These are phyloP conservation scores for Suhomyces faveliae DNA, from an alignment of 805 yeast genomes.

Conservation along the genomic window DNA sequence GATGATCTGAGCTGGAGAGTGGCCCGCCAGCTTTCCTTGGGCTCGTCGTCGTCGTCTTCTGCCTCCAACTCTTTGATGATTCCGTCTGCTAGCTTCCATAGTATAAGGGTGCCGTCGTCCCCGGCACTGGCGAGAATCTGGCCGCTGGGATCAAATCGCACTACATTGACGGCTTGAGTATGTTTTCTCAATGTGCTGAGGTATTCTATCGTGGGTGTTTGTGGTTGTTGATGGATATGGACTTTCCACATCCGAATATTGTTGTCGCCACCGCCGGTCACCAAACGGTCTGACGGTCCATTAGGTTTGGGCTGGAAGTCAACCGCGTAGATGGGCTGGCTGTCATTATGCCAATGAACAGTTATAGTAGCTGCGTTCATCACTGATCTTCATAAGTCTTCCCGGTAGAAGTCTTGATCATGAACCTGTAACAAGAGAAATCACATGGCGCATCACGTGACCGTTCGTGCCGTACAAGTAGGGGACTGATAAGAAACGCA, in stretches of 20 bases:
- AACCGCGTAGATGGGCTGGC: slow-evolving; percentile 69
- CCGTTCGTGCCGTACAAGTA: neutral
- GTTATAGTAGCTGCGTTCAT: slow-evolving; percentile 50
- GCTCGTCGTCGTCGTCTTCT: slow-evolving; percentile 47
- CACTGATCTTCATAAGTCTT: no score
- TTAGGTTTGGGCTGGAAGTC: slow-evolving; percentile 52
- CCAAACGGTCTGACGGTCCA: slow-evolving; percentile 48
- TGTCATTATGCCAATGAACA: slow-evolving; percentile 73
- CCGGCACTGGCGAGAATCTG: slow-evolving; percentile 82
- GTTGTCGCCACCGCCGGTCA: slow-evolving; percentile 94
- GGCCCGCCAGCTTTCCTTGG: slow-evolving; percentile 72
- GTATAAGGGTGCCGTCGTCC: slow-evolving; percentile 85
- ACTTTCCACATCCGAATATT: slow-evolving; percentile 65
- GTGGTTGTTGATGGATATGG: slow-evolving; percentile 5
- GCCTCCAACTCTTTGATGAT: slow-evolving; percentile 60
- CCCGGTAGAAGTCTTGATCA: no score
- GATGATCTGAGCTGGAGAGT: slow-evolving; percentile 56
- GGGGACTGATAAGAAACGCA: neutral
- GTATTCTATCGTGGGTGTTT: slow-evolving; percentile 54
- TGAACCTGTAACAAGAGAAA: neutral
- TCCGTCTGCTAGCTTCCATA: slow-evolving; percentile 67
- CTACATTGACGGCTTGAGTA: slow-evolving; percentile 92
- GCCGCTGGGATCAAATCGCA: slow-evolving; percentile 74
- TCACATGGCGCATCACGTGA: neutral
- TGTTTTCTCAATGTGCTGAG: slow-evolving; percentile 81